These are phyloP conservation scores for Aegilops speltoides DNA, from an alignment of 176 grass and related monocot genomes.

Conservation along the genomic window DNA sequence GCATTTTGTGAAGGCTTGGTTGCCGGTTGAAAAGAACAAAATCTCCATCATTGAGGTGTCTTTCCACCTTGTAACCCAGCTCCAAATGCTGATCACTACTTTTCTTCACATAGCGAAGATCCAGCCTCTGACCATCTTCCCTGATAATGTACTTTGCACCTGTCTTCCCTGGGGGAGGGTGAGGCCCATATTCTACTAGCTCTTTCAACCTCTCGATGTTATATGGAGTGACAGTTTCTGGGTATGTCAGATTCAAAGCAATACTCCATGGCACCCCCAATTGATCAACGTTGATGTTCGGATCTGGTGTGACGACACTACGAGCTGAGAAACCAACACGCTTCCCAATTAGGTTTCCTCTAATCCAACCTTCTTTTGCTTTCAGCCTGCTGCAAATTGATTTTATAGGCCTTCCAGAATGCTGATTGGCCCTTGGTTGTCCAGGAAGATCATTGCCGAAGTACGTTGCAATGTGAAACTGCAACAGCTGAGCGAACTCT, in stretches of 20 bases:
- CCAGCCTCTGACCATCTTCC: conserved; percentile 91
- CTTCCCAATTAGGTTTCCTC: conserved; percentile 97
- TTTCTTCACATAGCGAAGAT: conserved; percentile 94
- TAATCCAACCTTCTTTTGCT: conserved; percentile 98
- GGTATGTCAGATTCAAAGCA: conserved; percentile 90
- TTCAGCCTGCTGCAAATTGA: conserved; percentile 97
- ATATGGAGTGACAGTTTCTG: conserved; percentile 95
- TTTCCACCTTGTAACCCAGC: conserved; percentile 95
- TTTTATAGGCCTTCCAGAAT: conserved; percentile 93
- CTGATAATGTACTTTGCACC: conserved; percentile 97
- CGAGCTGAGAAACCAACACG: conserved; percentile 95
- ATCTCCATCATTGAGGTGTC: conserved; percentile 90
- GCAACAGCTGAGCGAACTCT: conserved; percentile 94
- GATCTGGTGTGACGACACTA: conserved; percentile 89
- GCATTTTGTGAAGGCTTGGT: conserved; percentile 98
- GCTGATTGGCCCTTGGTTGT: conserved; percentile 84
- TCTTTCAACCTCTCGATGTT: conserved; percentile 97
- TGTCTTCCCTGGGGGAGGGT: conserved; percentile 88
- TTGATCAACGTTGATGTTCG: conserved; percentile 96
- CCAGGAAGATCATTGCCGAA: conserved; percentile 98
- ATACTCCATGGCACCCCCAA: conserved; percentile 98
- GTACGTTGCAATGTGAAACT: conserved; percentile 98
- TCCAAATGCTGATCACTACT: conserved; percentile 97
- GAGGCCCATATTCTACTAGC: conserved; percentile 93
- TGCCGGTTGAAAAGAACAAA: conserved; percentile 95